phyloP scores from a whole-genome alignment of 805 yeast genomes.

The Gaillardinia entomophila region DNA sequence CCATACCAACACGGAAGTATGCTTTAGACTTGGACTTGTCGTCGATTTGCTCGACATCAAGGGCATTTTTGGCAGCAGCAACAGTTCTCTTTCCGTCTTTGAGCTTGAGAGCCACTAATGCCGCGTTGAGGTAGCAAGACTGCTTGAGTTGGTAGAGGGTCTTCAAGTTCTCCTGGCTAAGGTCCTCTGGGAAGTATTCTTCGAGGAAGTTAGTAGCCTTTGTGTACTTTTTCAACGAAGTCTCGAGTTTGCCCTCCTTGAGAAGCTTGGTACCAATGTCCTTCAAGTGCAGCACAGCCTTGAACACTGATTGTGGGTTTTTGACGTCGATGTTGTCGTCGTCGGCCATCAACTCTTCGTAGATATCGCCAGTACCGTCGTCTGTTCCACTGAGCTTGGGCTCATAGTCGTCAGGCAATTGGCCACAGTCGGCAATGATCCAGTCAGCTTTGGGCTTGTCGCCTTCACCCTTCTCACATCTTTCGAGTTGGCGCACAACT shows the following conservation, averaged over 20 bases:
- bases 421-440: constrained; percentile 74
- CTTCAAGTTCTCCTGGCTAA: constrained; percentile 48
- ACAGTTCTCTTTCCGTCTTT: constrained; percentile 50
- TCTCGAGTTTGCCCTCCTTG: constrained; percentile 53
- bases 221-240: constrained; percentile 61
- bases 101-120: constrained; percentile 67
- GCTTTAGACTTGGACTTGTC: constrained; percentile 80
- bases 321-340: constrained; percentile 59
- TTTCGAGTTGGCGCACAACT: constrained; percentile 72
- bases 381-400: constrained; percentile 45
- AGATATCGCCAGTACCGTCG: constrained; percentile 83
- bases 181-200: constrained; percentile 70
- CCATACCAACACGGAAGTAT: constrained; percentile 77
- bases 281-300: constrained; percentile 62
- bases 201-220: constrained; percentile 68
- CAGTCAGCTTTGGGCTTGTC: constrained; percentile 75
- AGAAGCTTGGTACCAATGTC: constrained; percentile 72
- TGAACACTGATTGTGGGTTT: constrained; percentile 60
- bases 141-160: constrained; percentile 50
- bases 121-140: constrained; percentile 64
- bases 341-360: constrained; percentile 70
- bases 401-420: constrained; percentile 55
- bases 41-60: constrained; percentile 53
- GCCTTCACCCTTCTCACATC: constrained; percentile 51
- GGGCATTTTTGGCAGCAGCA: constrained; percentile 58